Conservation (phyloP, 2,329 filamentous ascomycete genomes). For the Ophiostoma fasciatum region DNA sequence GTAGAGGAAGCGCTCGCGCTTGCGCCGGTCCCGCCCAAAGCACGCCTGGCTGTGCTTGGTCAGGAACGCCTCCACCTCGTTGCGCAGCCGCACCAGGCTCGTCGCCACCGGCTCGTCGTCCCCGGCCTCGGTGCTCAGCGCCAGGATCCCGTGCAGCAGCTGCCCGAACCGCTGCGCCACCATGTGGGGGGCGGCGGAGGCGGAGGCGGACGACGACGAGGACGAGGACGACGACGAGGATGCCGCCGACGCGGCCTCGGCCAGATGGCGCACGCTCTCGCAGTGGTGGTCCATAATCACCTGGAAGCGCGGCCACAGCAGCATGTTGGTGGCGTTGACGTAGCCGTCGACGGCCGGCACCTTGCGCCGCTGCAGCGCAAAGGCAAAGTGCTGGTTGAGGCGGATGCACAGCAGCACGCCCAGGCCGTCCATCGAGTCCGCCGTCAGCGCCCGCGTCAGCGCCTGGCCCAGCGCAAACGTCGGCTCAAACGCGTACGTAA, state of each 20-base stretch:
- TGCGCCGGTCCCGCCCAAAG: slow-evolving; percentile 60
- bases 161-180: slow-evolving; percentile 93
- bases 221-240: slow-evolving; percentile 6
- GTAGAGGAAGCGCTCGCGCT: slow-evolving; percentile 74
- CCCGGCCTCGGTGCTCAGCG: slow-evolving; percentile 74
- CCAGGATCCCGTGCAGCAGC: slow-evolving; percentile 70
- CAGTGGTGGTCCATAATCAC: slow-evolving; percentile 86
- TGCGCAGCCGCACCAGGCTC: slow-evolving; percentile 60
- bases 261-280: slow-evolving; percentile 58
- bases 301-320: slow-evolving; percentile 91
- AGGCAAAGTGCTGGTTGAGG: slow-evolving; percentile 85
- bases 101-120: slow-evolving; percentile 87
- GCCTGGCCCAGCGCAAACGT: slow-evolving; percentile 72
- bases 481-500: slow-evolving; percentile 76
- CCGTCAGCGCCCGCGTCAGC: slow-evolving; percentile 61
- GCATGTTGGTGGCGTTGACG: slow-evolving; percentile 89
- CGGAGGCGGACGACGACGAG: slow-evolving; percentile 34
- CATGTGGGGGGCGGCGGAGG: slow-evolving; percentile 74
- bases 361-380: slow-evolving; percentile 82
- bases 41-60: slow-evolving; percentile 54
- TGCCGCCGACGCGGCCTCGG: slow-evolving; percentile 18
- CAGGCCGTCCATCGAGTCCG: slow-evolving; percentile 67
- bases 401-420: slow-evolving; percentile 84
- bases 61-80: slow-evolving; percentile 73
- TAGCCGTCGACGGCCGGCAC: slow-evolving; percentile 82